Evolutionary conservation across 768 basidiomycete species (phyloP), one percentile per base, ranked within the genome.

Genomic region (Rhodotorula graminis): DNA sequence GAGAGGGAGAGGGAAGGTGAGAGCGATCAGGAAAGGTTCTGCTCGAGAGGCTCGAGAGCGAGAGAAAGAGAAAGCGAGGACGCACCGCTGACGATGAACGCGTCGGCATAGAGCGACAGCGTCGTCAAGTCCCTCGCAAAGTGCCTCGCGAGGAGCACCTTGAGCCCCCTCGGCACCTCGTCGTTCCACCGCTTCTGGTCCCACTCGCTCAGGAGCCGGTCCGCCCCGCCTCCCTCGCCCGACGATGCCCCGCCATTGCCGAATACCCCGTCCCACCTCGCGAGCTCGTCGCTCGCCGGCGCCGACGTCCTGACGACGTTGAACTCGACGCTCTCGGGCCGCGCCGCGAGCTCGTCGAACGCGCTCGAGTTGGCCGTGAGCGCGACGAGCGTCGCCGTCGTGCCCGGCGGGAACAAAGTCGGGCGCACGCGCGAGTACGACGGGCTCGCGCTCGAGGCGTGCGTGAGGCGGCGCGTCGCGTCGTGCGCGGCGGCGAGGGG

Each of bases 81-180:
- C 74, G 29, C 12, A 75, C 74, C 74, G 8, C 61, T 57, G 31
- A 75, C 71, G 62, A 75, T 60, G n/a, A 75, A 75, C 7, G 74
- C 70, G 42, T 75, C 74, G 58, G 74, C 74, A 55, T 67, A 65
- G 25, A 47, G 47, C 2, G 42, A 16, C 18, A 75, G 23, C 2
- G 63, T 65, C 2, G 65, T 70, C 53, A 75, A 31, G 44, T 75
- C 74, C 16, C 74, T 42, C 23, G 70, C 57, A 29, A 75, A 75
- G 47, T 70, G 61, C 47, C 68, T 33, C 56, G 74, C 65, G 40
- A 75, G 37, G 29, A 70, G 56, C 21, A 65, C 29, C 52, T 46
- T 40, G 33, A 75, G 33, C 19, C n/a, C 53, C 29, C 59, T 59
- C 52, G 74, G 70, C 18, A 75, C 40, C 3, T 61, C 49, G 0